Percentiles rank a stretch among this genome's conserved stretches.
Conservation (phyloP, 352 stramenopile species). For the Phytophthora gonapodyides region DNA sequence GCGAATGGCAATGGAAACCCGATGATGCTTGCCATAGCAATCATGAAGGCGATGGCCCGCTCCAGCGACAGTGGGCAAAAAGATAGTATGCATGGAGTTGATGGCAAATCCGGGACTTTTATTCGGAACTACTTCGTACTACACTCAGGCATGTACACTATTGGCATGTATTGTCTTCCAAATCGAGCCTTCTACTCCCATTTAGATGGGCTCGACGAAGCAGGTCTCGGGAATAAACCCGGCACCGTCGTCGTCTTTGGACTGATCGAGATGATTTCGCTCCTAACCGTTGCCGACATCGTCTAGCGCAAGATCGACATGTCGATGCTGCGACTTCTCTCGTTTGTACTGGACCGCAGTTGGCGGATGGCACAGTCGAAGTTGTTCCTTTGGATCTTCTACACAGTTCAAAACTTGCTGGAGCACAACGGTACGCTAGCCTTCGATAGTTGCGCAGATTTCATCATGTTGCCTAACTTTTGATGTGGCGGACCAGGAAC, state of each 20-base stretch:
- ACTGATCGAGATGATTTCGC: slow-evolving; percentile 11
- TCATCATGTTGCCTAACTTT: neutral
- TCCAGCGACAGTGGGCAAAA: slow-evolving; percentile 8
- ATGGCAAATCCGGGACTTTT: slow-evolving; percentile 3
- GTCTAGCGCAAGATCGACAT: slow-evolving; percentile 9
- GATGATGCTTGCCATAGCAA: slow-evolving; percentile 28
- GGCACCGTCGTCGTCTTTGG: slow-evolving; percentile 27
- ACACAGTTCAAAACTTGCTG: slow-evolving; percentile 20
- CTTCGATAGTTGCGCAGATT: neutral
- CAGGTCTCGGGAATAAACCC: slow-evolving; percentile 4
- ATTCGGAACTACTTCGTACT: too few relatives aligned
- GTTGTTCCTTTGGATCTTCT: slow-evolving; percentile 19
- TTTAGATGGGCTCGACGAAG: slow-evolving; percentile 2
- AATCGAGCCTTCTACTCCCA: slow-evolving; percentile 13
- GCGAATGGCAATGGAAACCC: slow-evolving; percentile 53
- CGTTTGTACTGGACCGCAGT: slow-evolving; percentile 20
- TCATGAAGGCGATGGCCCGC: slow-evolving; percentile 14
- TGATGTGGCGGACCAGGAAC: slow-evolving; percentile 3
- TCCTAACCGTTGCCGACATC: neutral
- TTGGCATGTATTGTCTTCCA: slow-evolving; percentile 9
- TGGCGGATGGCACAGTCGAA: neutral
- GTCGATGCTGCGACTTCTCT: slow-evolving; percentile 22
- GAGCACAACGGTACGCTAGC: slow-evolving; percentile 15
- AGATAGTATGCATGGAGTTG: slow-evolving; percentile 4
- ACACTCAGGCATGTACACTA: slow-evolving; percentile 26